Percentiles rank a stretch among this genome's conserved stretches.
phyloP scores from a whole-genome alignment of 73 alveolate genomes.

The Breviolum minutum region DNA sequence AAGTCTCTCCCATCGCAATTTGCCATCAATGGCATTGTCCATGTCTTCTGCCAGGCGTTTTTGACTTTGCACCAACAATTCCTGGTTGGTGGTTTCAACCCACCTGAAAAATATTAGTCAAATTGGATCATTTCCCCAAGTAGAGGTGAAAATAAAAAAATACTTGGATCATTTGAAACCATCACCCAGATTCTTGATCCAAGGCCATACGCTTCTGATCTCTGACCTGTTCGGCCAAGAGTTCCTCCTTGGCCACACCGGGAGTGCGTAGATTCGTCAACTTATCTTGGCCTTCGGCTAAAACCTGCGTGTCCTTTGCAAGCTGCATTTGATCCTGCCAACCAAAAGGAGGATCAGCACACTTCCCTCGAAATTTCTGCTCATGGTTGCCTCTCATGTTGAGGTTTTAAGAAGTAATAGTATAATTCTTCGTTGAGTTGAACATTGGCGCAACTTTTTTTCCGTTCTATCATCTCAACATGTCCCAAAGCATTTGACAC shows the following conservation, averaged over 20 bases:
- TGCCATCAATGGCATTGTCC: constrained; percentile 80
- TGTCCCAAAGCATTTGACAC: no score
- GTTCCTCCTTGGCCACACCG: constrained; percentile 66
- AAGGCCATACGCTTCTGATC: constrained; percentile 79
- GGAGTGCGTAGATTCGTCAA: constrained; percentile 73
- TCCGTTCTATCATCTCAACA: no score
- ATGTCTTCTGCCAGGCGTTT: constrained; percentile 78
- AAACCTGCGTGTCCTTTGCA: constrained; percentile 66
- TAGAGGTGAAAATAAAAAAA: no score
- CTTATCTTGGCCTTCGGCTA: constrained; percentile 83
- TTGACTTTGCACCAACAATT: constrained; percentile 39
- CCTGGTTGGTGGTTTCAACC: no score
- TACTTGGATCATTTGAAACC: background rate
- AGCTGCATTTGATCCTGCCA: constrained; percentile 92
- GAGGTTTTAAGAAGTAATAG: no score
- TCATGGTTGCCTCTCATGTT: no score
- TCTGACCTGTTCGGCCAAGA: constrained; percentile 68
- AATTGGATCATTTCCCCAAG: no score
- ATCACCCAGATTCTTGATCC: constrained; percentile 82
- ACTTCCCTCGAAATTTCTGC: no score
- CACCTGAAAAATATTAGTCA: no score
- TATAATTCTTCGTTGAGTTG: no score
- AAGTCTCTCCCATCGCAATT: constrained; percentile 74
- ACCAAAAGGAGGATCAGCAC: background rate
- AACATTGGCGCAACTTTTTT: no score